phyloP scores from a whole-genome alignment of 228 moss, liverwort and hornwort species.

The Sphagnum magellanicum region DNA sequence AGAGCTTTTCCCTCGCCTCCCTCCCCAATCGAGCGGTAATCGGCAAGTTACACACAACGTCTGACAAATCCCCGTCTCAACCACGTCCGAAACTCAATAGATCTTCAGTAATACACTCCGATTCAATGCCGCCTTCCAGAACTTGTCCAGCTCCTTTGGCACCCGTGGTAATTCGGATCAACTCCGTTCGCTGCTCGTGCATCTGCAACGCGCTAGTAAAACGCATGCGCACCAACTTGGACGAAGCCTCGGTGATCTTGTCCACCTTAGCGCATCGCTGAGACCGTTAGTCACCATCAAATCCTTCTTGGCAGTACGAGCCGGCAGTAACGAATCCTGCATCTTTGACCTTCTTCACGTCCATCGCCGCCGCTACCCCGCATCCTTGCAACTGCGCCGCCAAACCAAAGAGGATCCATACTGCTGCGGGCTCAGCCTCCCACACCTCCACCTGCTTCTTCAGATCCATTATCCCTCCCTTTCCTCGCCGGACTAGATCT shows the following conservation, averaged over 20 bases:
- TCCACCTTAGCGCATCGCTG: slow-evolving; percentile 85
- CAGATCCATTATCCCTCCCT: background rate
- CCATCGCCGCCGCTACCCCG: slow-evolving; percentile 55
- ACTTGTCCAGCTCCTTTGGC: slow-evolving; percentile 77
- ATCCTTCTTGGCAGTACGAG: slow-evolving; percentile 77
- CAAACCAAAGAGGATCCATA: slow-evolving; percentile 67
- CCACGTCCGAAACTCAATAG: slow-evolving; percentile 94
- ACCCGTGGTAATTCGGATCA: slow-evolving; percentile 81
- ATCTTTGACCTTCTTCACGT: slow-evolving; percentile 91
- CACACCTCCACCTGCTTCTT: background rate
- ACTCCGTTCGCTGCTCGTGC: slow-evolving; percentile 90
- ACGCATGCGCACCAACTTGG: slow-evolving; percentile 88
- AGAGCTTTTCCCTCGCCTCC: slow-evolving; percentile 91
- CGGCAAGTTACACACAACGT: slow-evolving; percentile 92
- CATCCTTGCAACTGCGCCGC: slow-evolving; percentile 66
- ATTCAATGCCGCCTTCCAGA: slow-evolving; percentile 83
- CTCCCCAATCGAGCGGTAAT: slow-evolving; percentile 79
- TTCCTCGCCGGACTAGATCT: background rate
- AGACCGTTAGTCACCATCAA: slow-evolving; percentile 77
- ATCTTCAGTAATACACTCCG: slow-evolving; percentile 89
- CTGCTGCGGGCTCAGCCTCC: slow-evolving; percentile 34
- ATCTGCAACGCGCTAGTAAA: slow-evolving; percentile 95
- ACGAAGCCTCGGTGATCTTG: slow-evolving; percentile 81
- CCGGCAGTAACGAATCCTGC: slow-evolving; percentile 78
- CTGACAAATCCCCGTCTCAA: slow-evolving; percentile 84